Evolutionary conservation across 139 green algal species (phyloP), one percentile per base, ranked within the genome.

Genomic region (Nannochloris sp.): DNA sequence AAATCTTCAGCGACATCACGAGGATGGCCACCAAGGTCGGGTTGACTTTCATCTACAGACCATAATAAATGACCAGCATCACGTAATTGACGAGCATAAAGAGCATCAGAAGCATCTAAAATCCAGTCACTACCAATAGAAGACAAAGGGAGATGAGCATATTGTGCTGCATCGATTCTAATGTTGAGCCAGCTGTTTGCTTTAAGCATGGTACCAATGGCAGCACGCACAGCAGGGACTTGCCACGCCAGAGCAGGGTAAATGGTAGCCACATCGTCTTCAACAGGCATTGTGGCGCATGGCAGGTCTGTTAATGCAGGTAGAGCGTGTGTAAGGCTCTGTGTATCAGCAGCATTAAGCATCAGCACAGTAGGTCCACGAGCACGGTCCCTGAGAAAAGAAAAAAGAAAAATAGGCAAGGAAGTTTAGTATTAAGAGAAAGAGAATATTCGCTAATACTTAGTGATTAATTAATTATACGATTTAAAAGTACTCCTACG

Each of bases 171-270:
- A 25, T 60, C 56, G 0, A 85, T 15, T 24, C 59, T 34, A 5
- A 57, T 27, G 2, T 29, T 25, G 19, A 65, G 14, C 59, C 59
- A 65, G 7, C 13, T 24, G 12, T 37, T 37, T 8, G n/a, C 19
- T 72, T 8, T 76, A 76, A 32, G 87, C 81, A 54, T 83, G 64
- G 37, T 13, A 19, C 4, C n/a, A 9, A 34, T 8, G 6, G 24
- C 89, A 0, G 69, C 57, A 9, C 80, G 74, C 25, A 77, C 81
- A 2, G 85, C 87, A 2, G 71, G 72, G 35, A 76, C 54, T 79
- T 97, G 90, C 91, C 91, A 97, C 54, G 83, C 80, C 56, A 96
- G 77, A 2, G 82, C 55, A 1, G 83, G 81, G 73, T 89, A 90
- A 64, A 62, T 71, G 69, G 55, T 63, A 31, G 31, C 10, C 33